Base-by-base conservation (phyloP, 2,329 filamentous ascomycete species). In the Cercospora sp. region DNA sequence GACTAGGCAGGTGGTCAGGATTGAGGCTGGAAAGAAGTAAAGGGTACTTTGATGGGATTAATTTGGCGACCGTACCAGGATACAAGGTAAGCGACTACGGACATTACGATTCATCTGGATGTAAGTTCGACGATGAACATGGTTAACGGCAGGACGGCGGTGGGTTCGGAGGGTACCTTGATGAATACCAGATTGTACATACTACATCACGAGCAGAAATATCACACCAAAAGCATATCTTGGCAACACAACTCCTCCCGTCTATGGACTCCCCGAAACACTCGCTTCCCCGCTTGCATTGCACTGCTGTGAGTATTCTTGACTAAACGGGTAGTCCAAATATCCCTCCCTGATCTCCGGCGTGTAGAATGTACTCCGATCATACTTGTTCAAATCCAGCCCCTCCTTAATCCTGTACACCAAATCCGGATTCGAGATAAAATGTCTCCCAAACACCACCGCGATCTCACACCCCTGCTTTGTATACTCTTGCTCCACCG, bases 361-460 rank as follows among this genome's bases (percentile, higher is more conserved):
- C n/a, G 71, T 75, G 65, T 86, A 85, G 68, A 85, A 85, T 0
- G 78, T 80, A 28, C 78, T 75, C 5, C 83, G 75, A 40, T 65
- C 64, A 20, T 67, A 67, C 70, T 85, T 74, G 67, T 84, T 85
- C 58, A 76, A 72, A 16, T 73, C 77, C 36, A 85, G n/a, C 28
- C 53, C 60, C 18, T 68, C 20, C 26, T 31, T 45, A 1, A 68
- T 48, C 36, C 59, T 61, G 20, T 36, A 58, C 2, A 81, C 79
- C 18, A 86, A 73, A 73, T 86, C 84, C 2, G 84, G 84, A 28
- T 80, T 85, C 18, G 79, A 77, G 64, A 85, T 82, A 68, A 83
- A 86, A 64, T 80, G 80, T 23, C 83, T 73, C 12, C 84, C 84
- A 72, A 85, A 84, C 5, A 81, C 82, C 18, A 84, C 76, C 9